phyloP scores from a whole-genome alignment of 176 grass and related monocot species.

The Paspalum notatum region DNA sequence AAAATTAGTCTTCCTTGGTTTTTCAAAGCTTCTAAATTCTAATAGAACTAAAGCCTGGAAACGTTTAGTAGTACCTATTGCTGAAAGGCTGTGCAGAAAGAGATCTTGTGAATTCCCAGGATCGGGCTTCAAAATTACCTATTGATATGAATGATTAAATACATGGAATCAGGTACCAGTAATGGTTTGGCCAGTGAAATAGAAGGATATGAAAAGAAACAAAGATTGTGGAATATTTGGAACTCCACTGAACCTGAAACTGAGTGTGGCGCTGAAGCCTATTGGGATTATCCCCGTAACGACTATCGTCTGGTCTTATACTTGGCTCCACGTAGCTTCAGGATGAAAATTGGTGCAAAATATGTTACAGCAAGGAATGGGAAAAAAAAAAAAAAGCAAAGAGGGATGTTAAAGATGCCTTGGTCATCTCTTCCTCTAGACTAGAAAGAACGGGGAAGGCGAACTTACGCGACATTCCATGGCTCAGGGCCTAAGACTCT shows the following conservation, averaged over 20 bases:
- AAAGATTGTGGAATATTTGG: background rate
- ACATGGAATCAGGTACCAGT: background rate
- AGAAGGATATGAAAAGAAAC: background rate
- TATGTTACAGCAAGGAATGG: background rate
- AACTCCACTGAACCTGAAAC: constrained; percentile 66
- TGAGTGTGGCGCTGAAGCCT: constrained; percentile 94
- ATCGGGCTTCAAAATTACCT: constrained; percentile 96
- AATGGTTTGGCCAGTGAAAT: background rate
- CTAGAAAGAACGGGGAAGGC: background rate
- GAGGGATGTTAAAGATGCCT: background rate
- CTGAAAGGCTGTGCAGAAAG: constrained; percentile 90
- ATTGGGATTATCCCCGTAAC: constrained; percentile 98
- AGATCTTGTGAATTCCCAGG: constrained; percentile 93
- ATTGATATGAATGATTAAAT: background rate
- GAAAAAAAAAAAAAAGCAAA: background rate
- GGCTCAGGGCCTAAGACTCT: constrained; percentile 88
- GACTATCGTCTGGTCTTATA: constrained; percentile 88
- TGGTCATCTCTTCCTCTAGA: background rate
- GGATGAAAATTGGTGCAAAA: background rate
- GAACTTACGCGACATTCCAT: constrained; percentile 95
- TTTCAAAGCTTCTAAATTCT: background rate
- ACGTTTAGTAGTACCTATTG: constrained; percentile 59
- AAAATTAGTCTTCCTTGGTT: background rate
- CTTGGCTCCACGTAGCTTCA: constrained; percentile 91
- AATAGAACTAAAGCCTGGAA: background rate